phyloP scores from a whole-genome alignment of 805 yeast genomes.

The Hanseniaspora pseudoguilliermondii region DNA sequence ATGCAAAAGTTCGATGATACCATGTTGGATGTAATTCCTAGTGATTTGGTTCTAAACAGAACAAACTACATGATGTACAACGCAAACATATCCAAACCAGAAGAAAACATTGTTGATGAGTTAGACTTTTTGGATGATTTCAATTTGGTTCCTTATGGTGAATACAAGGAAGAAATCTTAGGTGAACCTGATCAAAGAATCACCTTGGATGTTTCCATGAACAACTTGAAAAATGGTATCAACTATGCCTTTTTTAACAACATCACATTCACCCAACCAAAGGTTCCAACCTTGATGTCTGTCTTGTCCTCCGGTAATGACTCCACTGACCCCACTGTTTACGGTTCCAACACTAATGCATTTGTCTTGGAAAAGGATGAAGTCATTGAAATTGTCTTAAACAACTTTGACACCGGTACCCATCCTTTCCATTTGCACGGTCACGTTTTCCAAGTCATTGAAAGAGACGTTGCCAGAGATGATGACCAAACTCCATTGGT shows the following conservation, averaged over 20 bases:
- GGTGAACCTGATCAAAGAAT: constrained; percentile 60
- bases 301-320: constrained; percentile 59
- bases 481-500: constrained; percentile 42
- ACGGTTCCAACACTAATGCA: constrained; percentile 71
- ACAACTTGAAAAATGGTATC: constrained; percentile 71
- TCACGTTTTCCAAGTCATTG: constrained; percentile 63
- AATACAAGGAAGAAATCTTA: constrained; percentile 37
- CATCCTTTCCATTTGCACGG: constrained; percentile 99
- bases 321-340: constrained; percentile 41
- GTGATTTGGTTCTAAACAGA: constrained; percentile 50
- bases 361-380: constrained; percentile 45
- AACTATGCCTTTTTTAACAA: constrained; percentile 96
- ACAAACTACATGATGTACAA: constrained; percentile 63
- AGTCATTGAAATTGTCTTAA: constrained; percentile 66
- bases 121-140: constrained; percentile 62
- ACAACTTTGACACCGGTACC: constrained; percentile 79
- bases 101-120: constrained; percentile 34
- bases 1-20: constrained; percentile 68
- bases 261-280: constrained; percentile 63
- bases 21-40: constrained; percentile 70
- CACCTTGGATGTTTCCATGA: constrained; percentile 68
- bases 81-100: constrained; percentile 31
- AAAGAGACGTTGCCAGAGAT: constrained; percentile 50
- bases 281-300: constrained; percentile 73
- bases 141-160: constrained; percentile 45